phyloP scores from a whole-genome alignment of 2,329 filamentous ascomycete genomes.

The Incumbomyces lentus region DNA sequence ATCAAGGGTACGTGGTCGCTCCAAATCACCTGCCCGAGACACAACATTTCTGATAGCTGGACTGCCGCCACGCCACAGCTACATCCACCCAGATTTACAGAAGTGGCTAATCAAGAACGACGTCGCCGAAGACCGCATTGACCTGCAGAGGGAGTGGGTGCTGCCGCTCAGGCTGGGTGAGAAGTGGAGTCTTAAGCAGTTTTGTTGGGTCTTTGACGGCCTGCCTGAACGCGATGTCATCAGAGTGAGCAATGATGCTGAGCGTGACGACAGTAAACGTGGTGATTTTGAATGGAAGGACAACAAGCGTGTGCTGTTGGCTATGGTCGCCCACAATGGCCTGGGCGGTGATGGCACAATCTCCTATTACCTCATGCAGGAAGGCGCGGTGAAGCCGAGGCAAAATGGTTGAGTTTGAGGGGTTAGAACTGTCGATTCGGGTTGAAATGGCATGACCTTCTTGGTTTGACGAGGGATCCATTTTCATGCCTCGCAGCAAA shows the following conservation, averaged over 20 bases:
- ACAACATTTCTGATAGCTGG: conserved; percentile 47
- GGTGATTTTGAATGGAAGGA: conserved; percentile 29
- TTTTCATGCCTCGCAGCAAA: too few relatives aligned
- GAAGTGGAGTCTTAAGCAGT: conserved; percentile 46
- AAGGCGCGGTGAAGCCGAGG: conserved; percentile 54
- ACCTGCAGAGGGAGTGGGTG: conserved; percentile 47
- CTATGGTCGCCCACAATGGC: conserved; percentile 43
- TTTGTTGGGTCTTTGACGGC: conserved; percentile 49
- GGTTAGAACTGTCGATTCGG: too few relatives aligned
- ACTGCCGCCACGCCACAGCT: conserved; percentile 49
- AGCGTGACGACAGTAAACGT: conserved; percentile 23
- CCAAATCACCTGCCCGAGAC: conserved; percentile 15
- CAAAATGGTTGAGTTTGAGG: conserved; percentile 43
- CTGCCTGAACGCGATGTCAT: conserved; percentile 28
- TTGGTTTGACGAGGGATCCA: too few relatives aligned
- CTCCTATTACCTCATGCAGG: conserved; percentile 55
- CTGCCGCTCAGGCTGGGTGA: conserved; percentile 50
- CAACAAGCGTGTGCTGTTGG: conserved; percentile 46
- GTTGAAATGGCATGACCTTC: too few relatives aligned
- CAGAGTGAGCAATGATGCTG: conserved; percentile 17
- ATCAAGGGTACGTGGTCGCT: not conserved
- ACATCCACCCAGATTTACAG: conserved; percentile 56
- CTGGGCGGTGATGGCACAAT: conserved; percentile 49
- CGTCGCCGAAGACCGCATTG: conserved; percentile 37
- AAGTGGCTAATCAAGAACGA: conserved; percentile 46